These are phyloP conservation scores for Phragmites australis DNA, from an alignment of 176 grass and related monocot species.

Conservation along the genomic window DNA sequence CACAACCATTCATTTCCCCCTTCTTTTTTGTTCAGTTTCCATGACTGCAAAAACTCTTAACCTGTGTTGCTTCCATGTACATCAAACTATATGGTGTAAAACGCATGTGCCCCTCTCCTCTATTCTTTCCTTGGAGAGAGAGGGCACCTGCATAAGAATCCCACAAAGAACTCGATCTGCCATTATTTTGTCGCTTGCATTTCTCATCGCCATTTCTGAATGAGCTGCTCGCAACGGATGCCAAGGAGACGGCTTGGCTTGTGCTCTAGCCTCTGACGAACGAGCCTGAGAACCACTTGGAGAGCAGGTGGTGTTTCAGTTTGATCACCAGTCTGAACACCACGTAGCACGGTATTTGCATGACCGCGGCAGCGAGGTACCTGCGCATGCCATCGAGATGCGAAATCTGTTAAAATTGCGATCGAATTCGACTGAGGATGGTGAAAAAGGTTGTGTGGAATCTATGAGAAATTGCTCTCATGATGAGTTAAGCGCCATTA, in stretches of 20 bases:
- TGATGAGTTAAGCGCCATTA: constrained; percentile 35
- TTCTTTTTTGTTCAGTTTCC: background rate
- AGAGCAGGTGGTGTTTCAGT: constrained; percentile 64
- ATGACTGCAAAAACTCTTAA: constrained; percentile 42
- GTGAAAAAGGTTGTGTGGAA: background rate
- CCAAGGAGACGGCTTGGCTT: background rate
- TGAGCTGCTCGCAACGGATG: background rate
- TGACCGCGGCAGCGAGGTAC: constrained; percentile 67
- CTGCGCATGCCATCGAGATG: constrained; percentile 19
- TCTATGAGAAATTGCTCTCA: background rate
- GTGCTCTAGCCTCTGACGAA: constrained; percentile 3
- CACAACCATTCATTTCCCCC: background rate
- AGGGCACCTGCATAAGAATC: constrained; percentile 27
- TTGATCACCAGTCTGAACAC: constrained; percentile 71
- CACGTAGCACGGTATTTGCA: constrained; percentile 85
- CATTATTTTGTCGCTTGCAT: background rate
- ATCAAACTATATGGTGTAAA: constrained; percentile 36
- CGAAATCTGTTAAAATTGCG: background rate
- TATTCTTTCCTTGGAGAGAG: constrained; percentile 29
- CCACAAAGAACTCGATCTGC: background rate
- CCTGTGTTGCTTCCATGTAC: constrained; percentile 43
- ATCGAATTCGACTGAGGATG: background rate
- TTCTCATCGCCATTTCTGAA: background rate
- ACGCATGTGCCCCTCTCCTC: constrained; percentile 21
- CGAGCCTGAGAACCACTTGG: constrained; percentile 50